A percentile compares a stretch with the other conserved stretches of the same genome.
Evolutionary conservation across 176 grass and related monocot species (phyloP).

Genomic region (Triticum dicoccoides): DNA sequence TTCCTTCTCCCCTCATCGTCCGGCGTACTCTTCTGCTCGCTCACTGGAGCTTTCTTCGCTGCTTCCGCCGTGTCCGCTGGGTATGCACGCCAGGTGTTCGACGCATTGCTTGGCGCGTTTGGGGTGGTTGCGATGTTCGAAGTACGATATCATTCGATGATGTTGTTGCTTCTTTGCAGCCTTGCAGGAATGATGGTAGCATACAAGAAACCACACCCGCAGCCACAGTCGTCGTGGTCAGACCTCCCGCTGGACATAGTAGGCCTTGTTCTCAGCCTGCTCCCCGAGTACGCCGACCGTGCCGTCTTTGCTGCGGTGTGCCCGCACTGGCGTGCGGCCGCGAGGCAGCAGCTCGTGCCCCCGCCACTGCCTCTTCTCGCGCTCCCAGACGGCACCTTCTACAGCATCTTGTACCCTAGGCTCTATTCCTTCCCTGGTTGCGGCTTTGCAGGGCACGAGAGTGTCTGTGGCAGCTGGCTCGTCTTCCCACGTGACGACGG

Average conservation of each 20-base stretch:
- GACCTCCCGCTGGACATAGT: neutral
- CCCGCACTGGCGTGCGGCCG: neutral
- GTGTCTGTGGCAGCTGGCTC: neutral
- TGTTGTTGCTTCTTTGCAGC: neutral
- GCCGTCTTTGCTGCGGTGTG: neutral
- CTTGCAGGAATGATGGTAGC: neutral
- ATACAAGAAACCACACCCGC: neutral
- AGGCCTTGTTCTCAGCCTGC: neutral
- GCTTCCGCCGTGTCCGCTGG: neutral
- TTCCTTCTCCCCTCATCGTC: neutral
- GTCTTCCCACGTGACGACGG: neutral
- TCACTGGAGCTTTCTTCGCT: neutral
- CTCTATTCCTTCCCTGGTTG: neutral
- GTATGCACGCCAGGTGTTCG: neutral
- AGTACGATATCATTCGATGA: neutral
- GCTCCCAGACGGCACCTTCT: neutral
- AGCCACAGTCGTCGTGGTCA: neutral
- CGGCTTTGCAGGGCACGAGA: neutral
- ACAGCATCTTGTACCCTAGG: neutral
- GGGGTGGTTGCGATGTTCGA: neutral
- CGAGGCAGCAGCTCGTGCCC: neutral
- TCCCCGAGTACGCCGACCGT: neutral
- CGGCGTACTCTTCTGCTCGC: neutral
- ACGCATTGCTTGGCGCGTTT: neutral
- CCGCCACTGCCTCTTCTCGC: neutral